These are phyloP conservation scores for Sungouiella blattae DNA, from an alignment of 805 yeast species.

Conservation along the genomic window DNA sequence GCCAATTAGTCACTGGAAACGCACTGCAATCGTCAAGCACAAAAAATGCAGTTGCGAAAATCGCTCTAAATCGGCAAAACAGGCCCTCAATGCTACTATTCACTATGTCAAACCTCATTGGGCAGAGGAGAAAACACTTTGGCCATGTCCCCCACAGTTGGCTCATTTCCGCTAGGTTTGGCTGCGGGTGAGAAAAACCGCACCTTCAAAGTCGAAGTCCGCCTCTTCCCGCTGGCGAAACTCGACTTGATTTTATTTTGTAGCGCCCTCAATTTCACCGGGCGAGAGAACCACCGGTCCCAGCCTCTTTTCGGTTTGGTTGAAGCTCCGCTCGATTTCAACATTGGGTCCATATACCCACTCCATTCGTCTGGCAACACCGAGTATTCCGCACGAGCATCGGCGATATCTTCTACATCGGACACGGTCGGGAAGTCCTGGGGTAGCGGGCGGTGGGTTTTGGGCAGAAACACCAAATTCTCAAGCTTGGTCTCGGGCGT, in stretches of 20 bases:
- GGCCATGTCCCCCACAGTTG: too few species aligned
- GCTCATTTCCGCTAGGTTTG: too few species aligned
- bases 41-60: too few species aligned
- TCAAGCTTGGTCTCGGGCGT: background rate
- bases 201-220: background rate
- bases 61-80: too few species aligned
- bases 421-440: background rate
- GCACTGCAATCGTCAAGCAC: too few species aligned
- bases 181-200: background rate
- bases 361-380: background rate
- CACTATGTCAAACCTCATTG: too few species aligned
- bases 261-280: background rate
- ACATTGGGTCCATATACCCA: background rate
- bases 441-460: background rate
- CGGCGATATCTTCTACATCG: background rate
- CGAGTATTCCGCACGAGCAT: background rate
- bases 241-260: background rate
- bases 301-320: background rate
- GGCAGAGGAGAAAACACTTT: too few species aligned
- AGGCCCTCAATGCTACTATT: too few species aligned
- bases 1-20: too few species aligned
- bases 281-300: background rate
- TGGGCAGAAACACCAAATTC: conserved; percentile 6
- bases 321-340: background rate
- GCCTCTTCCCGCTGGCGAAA: background rate